Base-by-base conservation (phyloP, 352 stramenopile genomes). In the Phytophthora rubi region DNA sequence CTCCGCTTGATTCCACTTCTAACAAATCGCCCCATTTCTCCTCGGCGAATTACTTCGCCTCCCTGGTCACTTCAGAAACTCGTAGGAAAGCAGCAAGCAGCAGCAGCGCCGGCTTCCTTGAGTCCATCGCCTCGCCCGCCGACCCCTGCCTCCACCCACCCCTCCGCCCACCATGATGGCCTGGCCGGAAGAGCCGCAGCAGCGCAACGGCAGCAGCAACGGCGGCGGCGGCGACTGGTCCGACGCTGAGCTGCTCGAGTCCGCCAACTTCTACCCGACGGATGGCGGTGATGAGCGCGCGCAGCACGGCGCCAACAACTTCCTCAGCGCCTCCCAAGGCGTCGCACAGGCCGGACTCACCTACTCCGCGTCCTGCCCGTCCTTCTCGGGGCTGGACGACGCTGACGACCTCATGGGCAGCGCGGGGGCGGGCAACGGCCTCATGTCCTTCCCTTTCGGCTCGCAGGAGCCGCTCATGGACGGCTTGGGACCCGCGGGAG, bases 351-450 rank as follows among this genome's bases (percentile, higher is more conserved):
- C 33, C 26, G 71, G 68, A 21, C 68, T 93, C 54, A 91, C 86
- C 18, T 87, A 84, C 58, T 93, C 86, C 33, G 83, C 86, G 42
- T 93, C 86, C 30, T 93, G 83, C 58, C 86, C 86, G 60, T 91
- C 83, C 28, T 88, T 93, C 71, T 90, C 86, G 37, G 83, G 77
- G 16, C 48, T 91, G 33, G 89, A 93, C 54, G 74, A 88, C 18
- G 58, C 68, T 28, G 76, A 90, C 60, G 78, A 88, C 13, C 67
- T 89, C 47, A 75, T 91, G 59, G 65, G 73, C 35, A 71, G 79
- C 21, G 72, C 84, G 52, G 59, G 55, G 1, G 70, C 64, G 26
- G 70, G 59, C 23, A 73, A 78, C 37, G 59, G 58, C n/a, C 59
- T 76, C 10, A 44, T 80, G 65, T 28, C 68, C 23, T 70, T 70